Base-by-base conservation (phyloP, 164 flowering plant species). In the Nymphaea colorata region DNA sequence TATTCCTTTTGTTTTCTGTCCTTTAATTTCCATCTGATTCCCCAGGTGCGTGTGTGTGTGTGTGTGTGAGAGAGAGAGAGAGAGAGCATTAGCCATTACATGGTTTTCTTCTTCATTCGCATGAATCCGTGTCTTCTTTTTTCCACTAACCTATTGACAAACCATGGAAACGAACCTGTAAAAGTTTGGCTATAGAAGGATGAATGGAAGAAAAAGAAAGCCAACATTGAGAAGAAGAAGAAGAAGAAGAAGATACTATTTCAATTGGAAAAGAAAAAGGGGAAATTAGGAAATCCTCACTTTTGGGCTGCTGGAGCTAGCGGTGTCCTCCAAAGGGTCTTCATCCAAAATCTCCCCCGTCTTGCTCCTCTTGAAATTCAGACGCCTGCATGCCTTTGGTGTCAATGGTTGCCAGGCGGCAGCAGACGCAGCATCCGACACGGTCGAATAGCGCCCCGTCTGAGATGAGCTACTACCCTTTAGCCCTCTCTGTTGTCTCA, bases 291-390 rank as follows among this genome's bases (percentile, higher is more conserved):
- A 47, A 47, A 47, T 47, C 55, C 55, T 47, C 2, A 67, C 67
- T 51, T 65, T 72, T 41, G 85, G 79, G 44, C 82, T 79, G 41
- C 65, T 68, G 41, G 87, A 83, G 55, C 69, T 76, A 57, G 85
- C 87, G 65, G 87, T 83, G 47, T 81, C 87, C 60, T 76, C 81
- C 66, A 83, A 69, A 74, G 72, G 79, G 71, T 78, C 72, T 75
- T 77, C 80, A 70, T 65, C 75, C 59, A 71, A 41, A 43, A 53
- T 65, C 47, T 43, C 67, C 43, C 59, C 70, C 0, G 67, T 72
- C 55, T 69, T 82, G 59, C 78, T 82, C 70, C 74, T 79, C 80
- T 73, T 73, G 62, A 73, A 74, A n/a, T 74, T 68, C 68, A 69
- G 67, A 25, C 66, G 67, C 55, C 60, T 68, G 4, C 61, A 68